Conservation (phyloP, 139 green algal genomes). For the Chlamydomonas incerta region DNA sequence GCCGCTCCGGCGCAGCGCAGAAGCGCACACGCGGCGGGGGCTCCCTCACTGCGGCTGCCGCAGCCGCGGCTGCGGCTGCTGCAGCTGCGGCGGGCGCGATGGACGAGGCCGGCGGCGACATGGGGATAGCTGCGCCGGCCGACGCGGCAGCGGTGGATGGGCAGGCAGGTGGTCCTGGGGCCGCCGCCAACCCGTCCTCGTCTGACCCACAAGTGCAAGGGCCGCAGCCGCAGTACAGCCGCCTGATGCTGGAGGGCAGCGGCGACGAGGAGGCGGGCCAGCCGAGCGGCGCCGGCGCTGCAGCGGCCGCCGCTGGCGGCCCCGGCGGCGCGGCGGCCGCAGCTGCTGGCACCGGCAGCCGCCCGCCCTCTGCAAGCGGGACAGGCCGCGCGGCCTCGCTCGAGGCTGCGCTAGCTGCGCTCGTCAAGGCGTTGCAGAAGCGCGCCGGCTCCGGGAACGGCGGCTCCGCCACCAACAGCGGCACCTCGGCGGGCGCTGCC, state of each 20-base stretch:
- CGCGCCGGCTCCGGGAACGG: background rate
- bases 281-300: background rate
- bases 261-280: slow-evolving; percentile 22
- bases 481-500: slow-evolving; percentile 1
- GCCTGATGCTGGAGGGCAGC: slow-evolving; percentile 25
- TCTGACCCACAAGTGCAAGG: background rate
- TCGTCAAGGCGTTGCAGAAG: slow-evolving; percentile 21
- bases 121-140: too few species aligned
- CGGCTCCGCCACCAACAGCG: background rate
- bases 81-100: too few species aligned
- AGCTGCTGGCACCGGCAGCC: background rate
- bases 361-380: background rate
- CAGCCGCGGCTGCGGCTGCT: background rate
- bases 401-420: background rate
- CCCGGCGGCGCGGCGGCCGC: too few species aligned
- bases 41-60: too few species aligned
- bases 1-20: background rate
- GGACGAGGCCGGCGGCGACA: too few species aligned
- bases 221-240: slow-evolving; percentile 17
- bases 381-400: background rate
- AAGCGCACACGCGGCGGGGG: background rate
- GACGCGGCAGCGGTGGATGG: too few species aligned
- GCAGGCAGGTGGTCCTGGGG: too few species aligned
- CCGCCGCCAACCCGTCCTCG: too few species aligned
- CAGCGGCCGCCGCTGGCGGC: background rate